phyloP scores from a whole-genome alignment of 176 grass and related monocot genomes.

The Avena eriantha region DNA sequence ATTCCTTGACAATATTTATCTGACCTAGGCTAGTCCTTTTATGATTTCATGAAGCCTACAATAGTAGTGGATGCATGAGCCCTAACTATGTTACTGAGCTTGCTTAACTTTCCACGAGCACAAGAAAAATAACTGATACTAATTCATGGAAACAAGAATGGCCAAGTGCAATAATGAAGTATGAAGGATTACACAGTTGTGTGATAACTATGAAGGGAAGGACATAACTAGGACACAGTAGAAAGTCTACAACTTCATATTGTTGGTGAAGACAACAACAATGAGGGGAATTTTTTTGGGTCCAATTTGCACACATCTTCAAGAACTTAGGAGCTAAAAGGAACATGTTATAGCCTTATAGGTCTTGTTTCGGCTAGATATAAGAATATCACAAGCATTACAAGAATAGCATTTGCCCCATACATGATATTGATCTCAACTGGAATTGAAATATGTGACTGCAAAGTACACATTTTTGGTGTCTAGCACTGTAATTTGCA shows the following conservation, averaged over 20 bases:
- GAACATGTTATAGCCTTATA: no score
- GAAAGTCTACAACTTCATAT: background rate
- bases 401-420: background rate
- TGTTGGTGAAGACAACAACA: no score
- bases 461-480: background rate
- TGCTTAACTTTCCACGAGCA: background rate
- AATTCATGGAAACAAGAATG: background rate
- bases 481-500: background rate
- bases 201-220: no score
- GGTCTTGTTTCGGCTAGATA: background rate
- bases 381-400: background rate
- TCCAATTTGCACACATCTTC: no score
- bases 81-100: background rate
- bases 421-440: background rate
- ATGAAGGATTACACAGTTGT: background rate
- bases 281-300: no score
- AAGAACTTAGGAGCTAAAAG: background rate
- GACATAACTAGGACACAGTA: background rate
- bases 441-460: background rate
- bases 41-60: background rate
- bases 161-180: background rate
- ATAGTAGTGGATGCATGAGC: background rate
- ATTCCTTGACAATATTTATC: background rate
- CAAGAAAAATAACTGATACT: background rate
- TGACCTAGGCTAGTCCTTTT: background rate